Conservation (phyloP, 2,329 filamentous ascomycete genomes). For the Cephalotrichum gorgonifer region DNA sequence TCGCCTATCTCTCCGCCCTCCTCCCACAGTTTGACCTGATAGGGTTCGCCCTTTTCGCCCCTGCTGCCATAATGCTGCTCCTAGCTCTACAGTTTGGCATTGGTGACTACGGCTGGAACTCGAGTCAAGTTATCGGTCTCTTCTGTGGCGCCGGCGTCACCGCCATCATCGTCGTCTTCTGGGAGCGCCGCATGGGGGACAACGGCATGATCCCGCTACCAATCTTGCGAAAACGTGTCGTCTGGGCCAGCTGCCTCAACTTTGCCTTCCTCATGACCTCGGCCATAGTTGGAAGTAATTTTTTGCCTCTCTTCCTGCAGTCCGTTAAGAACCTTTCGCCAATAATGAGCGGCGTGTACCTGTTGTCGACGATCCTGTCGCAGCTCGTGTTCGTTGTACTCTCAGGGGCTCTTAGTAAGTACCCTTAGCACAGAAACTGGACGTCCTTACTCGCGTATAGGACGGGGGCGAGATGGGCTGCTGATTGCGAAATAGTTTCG, state of each 20-base stretch:
- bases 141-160: conserved; percentile 24
- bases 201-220: conserved; percentile 38
- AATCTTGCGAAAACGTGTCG: conserved; percentile 28
- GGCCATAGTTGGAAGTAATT: conserved; percentile 34
- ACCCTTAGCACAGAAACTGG: too few relatives aligned
- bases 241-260: conserved; percentile 30
- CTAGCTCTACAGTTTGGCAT: conserved; percentile 34
- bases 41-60: conserved; percentile 32
- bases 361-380: conserved; percentile 16
- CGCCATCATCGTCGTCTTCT: conserved; percentile 23
- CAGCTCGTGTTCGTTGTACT: conserved; percentile 13
- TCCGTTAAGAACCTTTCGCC: conserved; percentile 26
- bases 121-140: conserved; percentile 25
- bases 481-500: conserved; percentile 11
- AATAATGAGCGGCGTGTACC: conserved; percentile 16
- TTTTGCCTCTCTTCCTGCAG: conserved; percentile 42
- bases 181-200: conserved; percentile 31
- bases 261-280: conserved; percentile 30
- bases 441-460: not conserved
- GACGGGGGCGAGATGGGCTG: not conserved
- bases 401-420: conserved; percentile 10
- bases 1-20: conserved; percentile 15
- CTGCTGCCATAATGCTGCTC: conserved; percentile 28
- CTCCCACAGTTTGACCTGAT: conserved; percentile 23
- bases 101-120: conserved; percentile 20